Evolutionary conservation across 2,329 filamentous ascomycete species (phyloP).

Genomic region (Capronia coronata): DNA sequence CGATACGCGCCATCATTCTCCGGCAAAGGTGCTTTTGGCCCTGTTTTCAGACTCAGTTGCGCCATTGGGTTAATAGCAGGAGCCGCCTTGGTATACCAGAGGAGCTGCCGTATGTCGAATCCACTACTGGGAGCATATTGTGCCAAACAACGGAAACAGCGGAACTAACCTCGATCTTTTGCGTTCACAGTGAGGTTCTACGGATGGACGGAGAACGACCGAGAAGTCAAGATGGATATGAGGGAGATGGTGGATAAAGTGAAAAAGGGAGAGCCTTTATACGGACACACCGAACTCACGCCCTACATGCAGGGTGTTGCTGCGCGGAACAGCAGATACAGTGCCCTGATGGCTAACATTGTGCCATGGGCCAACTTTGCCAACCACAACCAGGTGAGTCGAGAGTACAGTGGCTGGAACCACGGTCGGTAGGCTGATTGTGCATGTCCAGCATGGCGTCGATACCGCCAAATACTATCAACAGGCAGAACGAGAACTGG

Average conservation of each 20-base stretch:
- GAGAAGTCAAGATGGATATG: slow-evolving; percentile 95
- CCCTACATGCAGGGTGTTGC: slow-evolving; percentile 93
- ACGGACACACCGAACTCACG: slow-evolving; percentile 70
- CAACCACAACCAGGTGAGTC: slow-evolving; percentile 70
- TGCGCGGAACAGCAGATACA: slow-evolving; percentile 85
- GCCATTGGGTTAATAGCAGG: slow-evolving; percentile 69
- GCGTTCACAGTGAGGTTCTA: slow-evolving; percentile 74
- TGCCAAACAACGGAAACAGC: not conserved
- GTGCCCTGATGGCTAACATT: slow-evolving; percentile 72
- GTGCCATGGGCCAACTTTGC: slow-evolving; percentile 98
- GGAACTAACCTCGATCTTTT: not conserved
- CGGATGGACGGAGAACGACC: slow-evolving; percentile 83
- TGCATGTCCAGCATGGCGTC: slow-evolving; percentile 66
- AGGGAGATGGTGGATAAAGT: slow-evolving; percentile 95
- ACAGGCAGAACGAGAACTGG: slow-evolving; percentile 88
- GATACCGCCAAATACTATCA: slow-evolving; percentile 98
- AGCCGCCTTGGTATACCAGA: slow-evolving; percentile 77
- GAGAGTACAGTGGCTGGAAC: not conserved
- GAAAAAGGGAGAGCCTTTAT: slow-evolving; percentile 83
- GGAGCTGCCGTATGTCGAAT: slow-evolving; percentile 69
- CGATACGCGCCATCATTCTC: slow-evolving; percentile 76
- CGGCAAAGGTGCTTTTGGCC: slow-evolving; percentile 72
- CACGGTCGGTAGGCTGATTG: slow-evolving; percentile 7
- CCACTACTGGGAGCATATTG: not conserved
- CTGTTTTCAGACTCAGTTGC: slow-evolving; percentile 71